Evolutionary conservation across 2,329 filamentous ascomycete species (phyloP).

Genomic region (Xylariaceae sp.): DNA sequence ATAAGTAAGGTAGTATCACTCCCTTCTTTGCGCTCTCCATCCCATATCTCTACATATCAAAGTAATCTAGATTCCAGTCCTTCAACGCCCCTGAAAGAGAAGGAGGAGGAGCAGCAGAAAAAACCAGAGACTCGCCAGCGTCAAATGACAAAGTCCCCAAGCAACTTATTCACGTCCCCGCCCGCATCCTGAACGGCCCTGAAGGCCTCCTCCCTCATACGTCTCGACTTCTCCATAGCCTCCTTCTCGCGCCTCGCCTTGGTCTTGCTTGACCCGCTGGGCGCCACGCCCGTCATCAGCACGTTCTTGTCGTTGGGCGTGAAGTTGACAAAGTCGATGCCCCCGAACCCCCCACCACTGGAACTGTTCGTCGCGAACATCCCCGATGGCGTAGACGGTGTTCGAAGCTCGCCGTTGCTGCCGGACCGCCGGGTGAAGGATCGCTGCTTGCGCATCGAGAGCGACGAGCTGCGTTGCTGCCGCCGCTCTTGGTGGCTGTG

Average conservation of each 20-base stretch:
- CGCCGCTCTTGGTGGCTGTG: slow-evolving; percentile 25
- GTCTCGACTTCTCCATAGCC: slow-evolving; percentile 75
- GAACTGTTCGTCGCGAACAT: not conserved
- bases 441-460: slow-evolving; percentile 47
- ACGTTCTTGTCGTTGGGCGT: slow-evolving; percentile 79
- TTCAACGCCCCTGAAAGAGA: too few relatives aligned
- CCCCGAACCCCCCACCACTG: slow-evolving; percentile 37
- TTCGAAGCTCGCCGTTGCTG: slow-evolving; percentile 23
- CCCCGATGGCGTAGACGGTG: slow-evolving; percentile 20
- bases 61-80: too few relatives aligned
- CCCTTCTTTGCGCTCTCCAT: too few relatives aligned
- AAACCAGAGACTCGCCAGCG: not conserved
- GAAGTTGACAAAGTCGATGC: slow-evolving; percentile 83
- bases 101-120: not conserved
- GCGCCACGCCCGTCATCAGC: slow-evolving; percentile 89
- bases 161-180: slow-evolving; percentile 65
- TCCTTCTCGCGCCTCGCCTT: slow-evolving; percentile 92
- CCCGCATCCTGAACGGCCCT: slow-evolving; percentile 74
- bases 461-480: slow-evolving; percentile 35
- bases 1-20: too few relatives aligned
- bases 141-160: slow-evolving; percentile 51
- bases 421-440: slow-evolving; percentile 42
- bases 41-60: too few relatives aligned
- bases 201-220: slow-evolving; percentile 71
- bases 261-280: slow-evolving; percentile 89